Evolutionary conservation across 768 basidiomycete genomes (phyloP), one percentile per base, ranked within the genome.

Genomic region (Pleurotus platypus): DNA sequence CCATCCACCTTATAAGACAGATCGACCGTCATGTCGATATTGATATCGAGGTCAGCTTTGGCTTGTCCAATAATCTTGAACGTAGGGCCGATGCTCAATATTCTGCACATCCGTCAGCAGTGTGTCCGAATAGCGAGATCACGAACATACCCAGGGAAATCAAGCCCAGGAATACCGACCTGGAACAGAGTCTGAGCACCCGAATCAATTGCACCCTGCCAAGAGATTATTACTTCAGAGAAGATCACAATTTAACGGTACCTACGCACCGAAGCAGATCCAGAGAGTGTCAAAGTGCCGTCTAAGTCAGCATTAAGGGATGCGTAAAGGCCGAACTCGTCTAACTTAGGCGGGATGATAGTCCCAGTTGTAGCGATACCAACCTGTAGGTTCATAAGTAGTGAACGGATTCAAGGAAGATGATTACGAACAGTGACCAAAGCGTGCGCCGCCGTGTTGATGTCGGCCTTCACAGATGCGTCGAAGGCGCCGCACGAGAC

Each of bases 21-120:
- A 22, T 64, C 68, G 39, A 75, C 68, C 6, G 42, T 67, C 43
- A 72, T 51, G 58, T 72, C 65, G 38, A 72, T 62, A 46, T 70
- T 61, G 26, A 75, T 59, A 30, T 72, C 74, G n/a, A 78, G 57
- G 16, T 38, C 57, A 0, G 69, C 69, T 0, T 39, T 59, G 0
- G 64, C 67, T 53, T 68, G 61, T 0, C 62, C 75, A 12, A 66
- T 57, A 49, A 78, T 62, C 38, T 71, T 62, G 68, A 77, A 77
- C 1, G 67, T 67, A 6, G 78, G 75, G 5, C 75, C 78, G 40
- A 79, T 45, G 15, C 63, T 69, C n/a, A 79, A 63, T 58, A 79
- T 69, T 5, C 75, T 73, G 45, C 2, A 15, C 40, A 58, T 39
- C 5, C 26, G 20, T 24, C 30, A 54, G 45, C 11, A 35, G 38